Evolutionary conservation across 2,329 filamentous ascomycete species (phyloP).

Genomic region (Moelleriella libera): DNA sequence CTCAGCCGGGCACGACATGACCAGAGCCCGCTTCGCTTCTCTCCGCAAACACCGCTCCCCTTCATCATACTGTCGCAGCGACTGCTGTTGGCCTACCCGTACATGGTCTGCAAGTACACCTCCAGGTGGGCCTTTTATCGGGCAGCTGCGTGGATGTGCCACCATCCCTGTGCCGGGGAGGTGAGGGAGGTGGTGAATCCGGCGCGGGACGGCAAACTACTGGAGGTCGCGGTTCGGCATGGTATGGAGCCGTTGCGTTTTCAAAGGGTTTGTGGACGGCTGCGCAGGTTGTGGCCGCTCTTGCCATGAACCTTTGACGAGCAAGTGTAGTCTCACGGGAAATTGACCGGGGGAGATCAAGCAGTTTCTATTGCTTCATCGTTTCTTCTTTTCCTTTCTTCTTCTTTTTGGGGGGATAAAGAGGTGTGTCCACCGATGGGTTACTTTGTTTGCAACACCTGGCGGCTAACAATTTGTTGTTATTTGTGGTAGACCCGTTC

Average conservation of each 20-base stretch:
- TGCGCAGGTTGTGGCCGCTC: constrained; percentile 20
- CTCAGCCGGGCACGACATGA: constrained; percentile 24
- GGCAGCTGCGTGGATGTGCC: constrained; percentile 17
- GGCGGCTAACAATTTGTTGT: too few species aligned
- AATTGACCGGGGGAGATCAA: neutral
- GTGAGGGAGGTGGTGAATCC: constrained; percentile 31
- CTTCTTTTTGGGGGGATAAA: too few species aligned
- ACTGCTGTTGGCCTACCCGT: constrained; percentile 18
- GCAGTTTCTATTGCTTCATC: neutral
- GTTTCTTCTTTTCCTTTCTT: neutral
- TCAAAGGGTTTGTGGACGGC: constrained; percentile 10
- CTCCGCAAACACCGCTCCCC: constrained; percentile 10
- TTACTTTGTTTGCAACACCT: too few species aligned
- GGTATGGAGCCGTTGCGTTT: constrained; percentile 18
- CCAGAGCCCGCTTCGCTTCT: constrained; percentile 15
- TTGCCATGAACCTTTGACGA: constrained; percentile 9
- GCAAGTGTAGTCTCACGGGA: neutral
- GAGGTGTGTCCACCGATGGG: too few species aligned
- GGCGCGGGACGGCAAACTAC: constrained; percentile 19
- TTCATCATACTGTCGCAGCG: neutral
- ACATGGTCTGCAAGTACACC: constrained; percentile 29
- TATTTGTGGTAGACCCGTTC: too few species aligned
- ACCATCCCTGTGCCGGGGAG: constrained; percentile 6
- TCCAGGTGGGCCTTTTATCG: constrained; percentile 26
- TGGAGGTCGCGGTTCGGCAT: constrained; percentile 22